phyloP scores from a whole-genome alignment of 1,284 basidiomycete species.

The Porodaedalea pini region DNA sequence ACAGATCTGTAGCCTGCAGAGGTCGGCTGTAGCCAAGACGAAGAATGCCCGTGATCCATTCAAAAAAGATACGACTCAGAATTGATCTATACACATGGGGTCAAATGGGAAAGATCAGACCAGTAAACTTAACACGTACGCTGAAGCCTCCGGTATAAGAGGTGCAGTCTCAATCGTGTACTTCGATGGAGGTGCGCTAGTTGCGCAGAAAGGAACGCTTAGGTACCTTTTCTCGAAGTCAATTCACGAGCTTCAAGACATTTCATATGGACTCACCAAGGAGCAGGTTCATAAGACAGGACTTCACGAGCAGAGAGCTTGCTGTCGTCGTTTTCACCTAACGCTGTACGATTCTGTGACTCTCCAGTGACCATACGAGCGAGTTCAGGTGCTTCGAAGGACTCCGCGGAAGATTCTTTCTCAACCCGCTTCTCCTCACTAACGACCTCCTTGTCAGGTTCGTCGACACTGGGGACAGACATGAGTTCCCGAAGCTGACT shows the following conservation, averaged over 20 bases:
- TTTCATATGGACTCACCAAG: conserved; percentile 3
- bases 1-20: conserved; percentile 81
- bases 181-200: conserved; percentile 35
- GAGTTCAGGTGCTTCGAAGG: conserved; percentile 3
- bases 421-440: neutral
- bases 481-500: neutral
- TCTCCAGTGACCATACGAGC: neutral
- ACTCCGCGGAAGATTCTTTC: neutral
- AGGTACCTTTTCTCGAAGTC: conserved; percentile 5
- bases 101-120: neutral
- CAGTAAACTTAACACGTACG: conserved; percentile 22
- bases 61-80: conserved; percentile 52
- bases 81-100: neutral
- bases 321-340: neutral
- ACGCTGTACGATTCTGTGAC: neutral
- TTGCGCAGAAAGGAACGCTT: conserved; percentile 24
- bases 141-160: conserved; percentile 40
- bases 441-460: neutral
- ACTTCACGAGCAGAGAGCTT: neutral
- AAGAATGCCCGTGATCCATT: conserved; percentile 77
- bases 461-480: neutral
- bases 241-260: neutral
- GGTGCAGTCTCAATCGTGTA: conserved; percentile 43
- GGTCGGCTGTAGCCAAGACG: conserved; percentile 71
- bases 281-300: conserved; percentile 12